Evolutionary conservation across 73 alveolate genomes (phyloP), one percentile per base, ranked within the genome.

Genomic region (Tetrahymena borealis): DNA sequence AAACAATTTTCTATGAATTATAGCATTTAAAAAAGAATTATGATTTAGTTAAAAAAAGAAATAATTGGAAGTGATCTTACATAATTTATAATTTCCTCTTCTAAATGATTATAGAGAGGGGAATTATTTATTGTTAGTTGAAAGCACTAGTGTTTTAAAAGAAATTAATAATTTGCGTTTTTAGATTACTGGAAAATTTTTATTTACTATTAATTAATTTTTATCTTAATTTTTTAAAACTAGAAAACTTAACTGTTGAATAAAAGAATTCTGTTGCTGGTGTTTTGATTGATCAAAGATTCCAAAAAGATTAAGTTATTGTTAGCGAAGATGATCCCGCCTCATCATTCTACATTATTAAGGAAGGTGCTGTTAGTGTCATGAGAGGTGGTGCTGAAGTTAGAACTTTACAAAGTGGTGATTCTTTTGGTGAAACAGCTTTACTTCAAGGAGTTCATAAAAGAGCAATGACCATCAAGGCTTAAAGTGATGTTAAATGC

Each of bases 361-460:
- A 91, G 41, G 95, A 93, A 90, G 95, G 95, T 31, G 40, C 90
- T 79, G 95, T 93, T 32, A 92, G 95, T 16, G 93, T 93, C 32
- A 79, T 39, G 90, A 41, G 77, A 24, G 92, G 90, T 6, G 95
- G 91, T 93, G 78, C 79, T 31, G 78, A 79, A 93, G 91, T 93
- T 32, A 79, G 95, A 85, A 78, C 78, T 24, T 85, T 93, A 41
- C 31, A 39, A 0, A 20, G 78, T 15, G 93, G 91, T 32, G 95
- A 93, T 60, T 93, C 92, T 3, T 93, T 93, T 33, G 95, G 95
- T 36, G 95, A 93, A 40, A 39, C 90, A 18, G 95, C 93, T 11
- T 32, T 93, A 39, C 36, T 93, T 11, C 35, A 38, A 32, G 93
- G 78, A 41, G 91, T 79, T 85, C 77, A 78, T 32, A 91, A 78